Percentiles rank a stretch among this genome's conserved stretches.
Evolutionary conservation across 2,329 filamentous ascomycete genomes (phyloP).

Genomic region (Cytospora paraplurivora): DNA sequence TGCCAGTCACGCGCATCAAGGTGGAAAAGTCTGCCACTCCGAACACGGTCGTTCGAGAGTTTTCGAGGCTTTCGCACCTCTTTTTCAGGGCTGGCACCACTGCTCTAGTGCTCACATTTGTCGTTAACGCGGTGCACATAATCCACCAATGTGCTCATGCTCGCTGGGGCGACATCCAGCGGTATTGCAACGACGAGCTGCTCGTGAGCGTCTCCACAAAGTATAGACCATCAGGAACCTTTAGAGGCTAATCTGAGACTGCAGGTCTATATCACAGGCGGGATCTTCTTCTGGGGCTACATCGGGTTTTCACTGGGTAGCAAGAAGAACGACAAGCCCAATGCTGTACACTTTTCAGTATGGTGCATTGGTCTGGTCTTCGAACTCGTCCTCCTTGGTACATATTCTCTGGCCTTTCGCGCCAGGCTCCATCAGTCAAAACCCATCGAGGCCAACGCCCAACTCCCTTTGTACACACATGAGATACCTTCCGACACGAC

Average conservation of each 20-base stretch:
- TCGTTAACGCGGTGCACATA: conserved; percentile 73
- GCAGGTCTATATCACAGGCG: conserved; percentile 82
- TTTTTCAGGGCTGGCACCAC: conserved; percentile 76
- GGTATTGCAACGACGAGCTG: conserved; percentile 27
- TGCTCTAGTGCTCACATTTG: conserved; percentile 71
- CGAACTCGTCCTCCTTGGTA: conserved; percentile 71
- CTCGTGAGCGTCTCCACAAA: conserved; percentile 20
- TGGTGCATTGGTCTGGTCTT: conserved; percentile 75
- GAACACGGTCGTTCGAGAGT: conserved; percentile 46
- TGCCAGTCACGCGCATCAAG: conserved; percentile 63
- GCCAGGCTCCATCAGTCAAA: conserved; percentile 38
- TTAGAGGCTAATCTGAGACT: conserved; percentile 6
- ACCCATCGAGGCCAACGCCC: conserved; percentile 49
- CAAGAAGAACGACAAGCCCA: conserved; percentile 77
- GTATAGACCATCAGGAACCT: conserved; percentile 1
- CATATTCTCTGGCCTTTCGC: conserved; percentile 69
- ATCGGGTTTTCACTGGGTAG: conserved; percentile 82
- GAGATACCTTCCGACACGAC: conserved; percentile 21
- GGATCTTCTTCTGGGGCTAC: conserved; percentile 84
- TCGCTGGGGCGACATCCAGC: conserved; percentile 41
- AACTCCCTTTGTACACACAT: conserved; percentile 49
- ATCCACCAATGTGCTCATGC: conserved; percentile 70
- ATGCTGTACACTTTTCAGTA: conserved; percentile 73
- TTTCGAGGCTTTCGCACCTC: conserved; percentile 58
- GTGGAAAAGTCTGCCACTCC: conserved; percentile 44